phyloP scores from a whole-genome alignment of 164 flowering plant genomes.

The Tinospora cordifolia region DNA sequence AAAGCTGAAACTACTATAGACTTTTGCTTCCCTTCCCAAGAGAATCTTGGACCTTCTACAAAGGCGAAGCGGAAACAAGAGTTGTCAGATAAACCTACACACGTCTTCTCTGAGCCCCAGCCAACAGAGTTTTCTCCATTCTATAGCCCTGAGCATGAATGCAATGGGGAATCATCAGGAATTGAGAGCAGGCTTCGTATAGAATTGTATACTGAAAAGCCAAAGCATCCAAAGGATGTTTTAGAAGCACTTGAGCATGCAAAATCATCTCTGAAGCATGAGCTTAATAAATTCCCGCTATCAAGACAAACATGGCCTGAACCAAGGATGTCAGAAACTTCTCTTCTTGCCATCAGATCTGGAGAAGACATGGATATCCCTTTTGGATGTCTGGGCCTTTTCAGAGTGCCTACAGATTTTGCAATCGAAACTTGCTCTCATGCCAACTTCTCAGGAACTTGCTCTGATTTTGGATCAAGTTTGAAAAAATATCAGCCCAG shows the following conservation, averaged over 20 bases:
- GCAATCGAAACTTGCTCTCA: neutral
- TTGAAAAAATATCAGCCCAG: conserved; percentile 11
- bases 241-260: conserved; percentile 70
- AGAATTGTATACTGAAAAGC: conserved; percentile 24
- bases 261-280: conserved; percentile 42
- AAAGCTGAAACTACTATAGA: conserved; percentile 24
- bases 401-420: conserved; percentile 23
- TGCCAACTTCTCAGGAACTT: neutral
- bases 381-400: conserved; percentile 17
- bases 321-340: conserved; percentile 20
- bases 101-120: conserved; percentile 12
- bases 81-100: conserved; percentile 13
- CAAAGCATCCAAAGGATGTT: conserved; percentile 26
- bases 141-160: conserved; percentile 6
- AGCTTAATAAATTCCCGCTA: conserved; percentile 25
- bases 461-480: conserved; percentile 11
- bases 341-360: conserved; percentile 11
- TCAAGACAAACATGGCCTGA: conserved; percentile 11
- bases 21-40: conserved; percentile 17
- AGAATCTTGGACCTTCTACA: conserved; percentile 3
- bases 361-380: conserved; percentile 16
- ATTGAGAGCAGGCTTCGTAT: conserved; percentile 22
- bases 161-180: conserved; percentile 17
- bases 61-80: conserved; percentile 24
- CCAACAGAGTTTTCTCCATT: conserved; percentile 13